These are phyloP conservation scores for Trichosporon sp. DNA, from an alignment of 1,284 basidiomycete species.

Conservation along the genomic window DNA sequence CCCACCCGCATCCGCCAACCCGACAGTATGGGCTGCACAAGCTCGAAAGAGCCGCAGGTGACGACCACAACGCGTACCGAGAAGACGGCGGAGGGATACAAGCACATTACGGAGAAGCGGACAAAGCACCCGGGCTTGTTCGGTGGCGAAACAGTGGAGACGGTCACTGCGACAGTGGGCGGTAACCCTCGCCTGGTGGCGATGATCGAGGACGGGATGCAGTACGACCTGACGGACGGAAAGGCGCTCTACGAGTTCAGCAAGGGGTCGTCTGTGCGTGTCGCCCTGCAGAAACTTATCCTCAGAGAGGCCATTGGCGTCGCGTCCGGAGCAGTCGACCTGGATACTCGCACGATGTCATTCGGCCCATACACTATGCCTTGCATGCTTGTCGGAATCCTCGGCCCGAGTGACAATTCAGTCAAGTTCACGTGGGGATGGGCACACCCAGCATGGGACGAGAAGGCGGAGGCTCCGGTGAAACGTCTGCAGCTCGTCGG, in stretches of 20 bases:
- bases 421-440: neutral
- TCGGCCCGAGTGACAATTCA: neutral
- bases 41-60: neutral
- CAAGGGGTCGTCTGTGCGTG: neutral
- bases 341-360: neutral
- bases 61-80: neutral
- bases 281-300: neutral
- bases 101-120: slow-evolving; percentile 5
- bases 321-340: neutral
- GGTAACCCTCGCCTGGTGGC: neutral
- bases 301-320: neutral
- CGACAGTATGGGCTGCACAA: neutral
- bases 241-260: neutral
- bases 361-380: neutral
- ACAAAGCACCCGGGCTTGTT: neutral
- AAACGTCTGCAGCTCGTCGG: neutral
- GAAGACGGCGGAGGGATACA: neutral
- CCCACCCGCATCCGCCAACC: neutral
- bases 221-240: neutral
- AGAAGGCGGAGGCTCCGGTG: neutral
- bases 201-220: neutral
- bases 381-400: neutral
- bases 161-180: neutral
- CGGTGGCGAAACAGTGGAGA: neutral
- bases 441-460: neutral